Evolutionary conservation across 306 rosid species (phyloP), one percentile per base, ranked within the genome.

Genomic region (Citrullus colocynthis): DNA sequence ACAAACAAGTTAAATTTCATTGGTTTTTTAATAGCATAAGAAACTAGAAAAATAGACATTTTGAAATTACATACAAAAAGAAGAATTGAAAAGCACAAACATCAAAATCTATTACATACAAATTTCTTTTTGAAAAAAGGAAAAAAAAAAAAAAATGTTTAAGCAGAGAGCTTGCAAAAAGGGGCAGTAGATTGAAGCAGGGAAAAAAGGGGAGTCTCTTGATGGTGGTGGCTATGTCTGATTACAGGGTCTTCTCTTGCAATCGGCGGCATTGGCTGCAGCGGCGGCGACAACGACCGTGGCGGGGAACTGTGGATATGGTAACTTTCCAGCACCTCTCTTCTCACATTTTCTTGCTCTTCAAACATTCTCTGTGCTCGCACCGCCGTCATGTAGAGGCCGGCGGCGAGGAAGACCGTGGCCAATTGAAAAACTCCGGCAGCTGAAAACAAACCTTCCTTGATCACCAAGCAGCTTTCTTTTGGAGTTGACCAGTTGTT

Each of bases 381-480:
- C 24, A 87, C 78, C 32, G 96, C 96, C 8, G 91, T 89, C 82
- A 91, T 58, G 85, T 90, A 91, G 32, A 91, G 78, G 24, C 93
- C 98, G 64, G 97, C 86, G 15, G 84, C 96, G 0, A 92, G 85
- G 39, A 92, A 88, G 7, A 96, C 97, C 5, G 99, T 83, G 11
- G 92, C 80, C 78, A 96, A 76, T 17, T 88, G 78, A 74, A 96
- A 88, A 41, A 91, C 91, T 2, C 97, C 99, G 1, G 98, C 96
- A 0, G 93, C 88, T 6, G 97, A 83, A 48, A 96, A 93, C 15
- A 96, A 60, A 5, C 98, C 97, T 84, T 88, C 88, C 83, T 76
- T 82, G 71, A 85, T 76, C 6, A 76, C 78, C 6, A 88, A 89
- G 76, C 98, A 96, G 59, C 73, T 84, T 0, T 82, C 78, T 81